Evolutionary conservation across 2,329 filamentous ascomycete genomes (phyloP).

Genomic region (Aspergillus fumigatus): DNA sequence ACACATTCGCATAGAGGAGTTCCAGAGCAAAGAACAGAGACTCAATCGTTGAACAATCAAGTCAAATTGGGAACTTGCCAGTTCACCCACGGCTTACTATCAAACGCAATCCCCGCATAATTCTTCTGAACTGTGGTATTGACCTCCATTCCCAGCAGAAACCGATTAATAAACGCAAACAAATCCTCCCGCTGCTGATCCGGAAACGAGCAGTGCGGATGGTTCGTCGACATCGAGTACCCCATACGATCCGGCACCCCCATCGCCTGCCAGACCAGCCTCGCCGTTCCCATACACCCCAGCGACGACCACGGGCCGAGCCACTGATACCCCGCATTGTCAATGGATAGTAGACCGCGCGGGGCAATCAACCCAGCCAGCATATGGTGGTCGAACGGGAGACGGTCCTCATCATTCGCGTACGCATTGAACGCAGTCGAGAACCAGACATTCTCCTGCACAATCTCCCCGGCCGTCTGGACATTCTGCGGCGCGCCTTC

Average conservation of each 20-base stretch:
- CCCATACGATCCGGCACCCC: slow-evolving; percentile 42
- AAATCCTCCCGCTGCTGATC: slow-evolving; percentile 49
- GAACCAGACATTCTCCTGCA: slow-evolving; percentile 62
- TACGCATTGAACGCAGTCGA: slow-evolving; percentile 52
- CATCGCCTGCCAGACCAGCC: slow-evolving; percentile 2
- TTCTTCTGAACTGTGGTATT: slow-evolving; percentile 17
- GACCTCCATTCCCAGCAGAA: slow-evolving; percentile 39
- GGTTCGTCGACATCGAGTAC: slow-evolving; percentile 52
- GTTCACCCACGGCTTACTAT: slow-evolving; percentile 1
- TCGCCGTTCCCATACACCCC: slow-evolving; percentile 4
- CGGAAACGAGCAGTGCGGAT: slow-evolving; percentile 56
- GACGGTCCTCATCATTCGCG: slow-evolving; percentile 41
- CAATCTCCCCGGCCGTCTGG: slow-evolving; percentile 56
- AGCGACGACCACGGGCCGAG: slow-evolving; percentile 3
- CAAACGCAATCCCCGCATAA: slow-evolving; percentile 5
- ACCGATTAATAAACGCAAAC: slow-evolving; percentile 53
- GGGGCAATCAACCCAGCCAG: slow-evolving; percentile 55
- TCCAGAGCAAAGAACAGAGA: no score
- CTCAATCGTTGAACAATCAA: neutral
- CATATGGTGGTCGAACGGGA: slow-evolving; percentile 57
- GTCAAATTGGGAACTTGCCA: slow-evolving; percentile 4
- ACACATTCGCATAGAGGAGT: no score
- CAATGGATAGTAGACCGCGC: slow-evolving; percentile 43
- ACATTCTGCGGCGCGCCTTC: slow-evolving; percentile 53
- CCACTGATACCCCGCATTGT: slow-evolving; percentile 8